Base-by-base conservation (phyloP, 139 green algal species). In the Coelastrella sp. region DNA sequence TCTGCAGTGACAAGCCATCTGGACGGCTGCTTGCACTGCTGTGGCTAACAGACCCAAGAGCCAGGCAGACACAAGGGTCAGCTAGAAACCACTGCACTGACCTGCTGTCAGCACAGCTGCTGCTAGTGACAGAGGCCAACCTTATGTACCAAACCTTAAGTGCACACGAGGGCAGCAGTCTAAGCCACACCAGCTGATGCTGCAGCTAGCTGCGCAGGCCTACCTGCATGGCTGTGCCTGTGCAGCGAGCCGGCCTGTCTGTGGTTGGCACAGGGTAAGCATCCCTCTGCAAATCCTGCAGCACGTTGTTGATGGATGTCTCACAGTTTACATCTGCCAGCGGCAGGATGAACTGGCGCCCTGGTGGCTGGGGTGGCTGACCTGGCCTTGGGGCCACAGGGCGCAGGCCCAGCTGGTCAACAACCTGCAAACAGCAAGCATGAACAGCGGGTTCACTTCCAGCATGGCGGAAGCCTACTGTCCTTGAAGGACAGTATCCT, bases 161-260 rank as follows among this genome's bases (percentile, higher is more conserved):
- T 47, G 32, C 32, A 47, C 32, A 47, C 32, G 32, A 47, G 32
- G 32, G 32, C 32, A 47, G 32, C 32, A 47, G 32, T 47, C 32
- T 47, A 47, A 47, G 32, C 32, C 32, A 47, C 32, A 47, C 32
- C 32, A 47, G 32, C 32, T 47, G 32, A 47, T 47, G 32, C 32
- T 47, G 32, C 32, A 47, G 32, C 32, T 47, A 47, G 61, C 61
- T 71, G 61, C 10, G 11, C 61, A 71, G 8, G 61, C 61, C 61
- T 76, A 97, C 95, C 92, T 97, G 93, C 86, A 99, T 93, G 19
- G 98, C 98, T 19, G 96, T 98, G 80, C 98, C 98, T 2, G 98
- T 99, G 93, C 96, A 99, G 65, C 98, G 95, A 2, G 93, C 91
- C 4, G 97, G 94, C 32, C 98, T 91, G 65, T 98, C 91, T 7